Evolutionary conservation across 768 basidiomycete species (phyloP).

Genomic region (Sarcodon aspratus): DNA sequence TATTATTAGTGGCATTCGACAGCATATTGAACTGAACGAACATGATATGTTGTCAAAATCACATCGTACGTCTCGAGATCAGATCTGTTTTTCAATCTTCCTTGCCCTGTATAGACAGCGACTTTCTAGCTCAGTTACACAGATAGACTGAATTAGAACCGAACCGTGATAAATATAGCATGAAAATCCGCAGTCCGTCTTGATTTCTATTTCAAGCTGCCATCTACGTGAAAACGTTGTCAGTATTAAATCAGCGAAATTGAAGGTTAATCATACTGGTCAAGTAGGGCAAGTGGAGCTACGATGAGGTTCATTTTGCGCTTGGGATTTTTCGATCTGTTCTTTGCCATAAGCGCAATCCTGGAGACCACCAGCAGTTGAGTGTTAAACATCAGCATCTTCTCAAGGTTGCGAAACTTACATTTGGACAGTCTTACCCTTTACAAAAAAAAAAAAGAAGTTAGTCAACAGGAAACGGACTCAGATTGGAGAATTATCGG

Average conservation of each 20-base stretch:
- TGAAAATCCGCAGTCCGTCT: constrained; percentile 35
- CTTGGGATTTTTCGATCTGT: constrained; percentile 34
- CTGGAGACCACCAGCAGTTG: neutral
- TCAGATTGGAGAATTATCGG: constrained; percentile 17
- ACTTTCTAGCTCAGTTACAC: neutral
- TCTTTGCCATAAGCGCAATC: constrained; percentile 48
- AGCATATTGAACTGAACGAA: constrained; percentile 10
- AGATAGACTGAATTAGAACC: neutral
- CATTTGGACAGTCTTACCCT: constrained; percentile 16
- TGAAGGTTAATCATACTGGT: constrained; percentile 24
- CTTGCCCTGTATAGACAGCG: constrained; percentile 16
- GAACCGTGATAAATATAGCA: constrained; percentile 55
- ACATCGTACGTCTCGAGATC: constrained; percentile 27
- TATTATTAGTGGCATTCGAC: neutral
- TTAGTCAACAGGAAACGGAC: neutral
- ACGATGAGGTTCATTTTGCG: constrained; percentile 60
- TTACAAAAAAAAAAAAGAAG: neutral
- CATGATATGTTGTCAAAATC: constrained; percentile 29
- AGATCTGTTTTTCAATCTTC: constrained; percentile 31
- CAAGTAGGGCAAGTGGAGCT: constrained; percentile 52
- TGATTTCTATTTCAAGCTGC: constrained; percentile 48
- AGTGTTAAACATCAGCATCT: neutral
- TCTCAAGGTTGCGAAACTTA: constrained; percentile 2
- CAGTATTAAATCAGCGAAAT: neutral
- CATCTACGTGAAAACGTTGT: constrained; percentile 16